These are phyloP conservation scores for Pseudoscleropodium purum DNA, from an alignment of 225 moss, liverwort and hornwort species.

Conservation along the genomic window DNA sequence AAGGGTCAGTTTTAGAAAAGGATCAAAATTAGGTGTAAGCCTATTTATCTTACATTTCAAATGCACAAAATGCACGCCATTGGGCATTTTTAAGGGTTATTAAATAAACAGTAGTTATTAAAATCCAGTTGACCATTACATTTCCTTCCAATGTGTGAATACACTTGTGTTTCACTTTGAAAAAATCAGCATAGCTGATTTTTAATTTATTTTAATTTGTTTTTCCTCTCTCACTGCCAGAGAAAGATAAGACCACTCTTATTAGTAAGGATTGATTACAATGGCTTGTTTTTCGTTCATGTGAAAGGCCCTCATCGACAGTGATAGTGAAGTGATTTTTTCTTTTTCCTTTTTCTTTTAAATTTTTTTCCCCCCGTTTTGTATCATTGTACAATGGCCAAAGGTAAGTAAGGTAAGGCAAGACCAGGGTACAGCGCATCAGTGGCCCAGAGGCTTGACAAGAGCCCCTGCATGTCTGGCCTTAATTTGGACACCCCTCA, in stretches of 20 bases:
- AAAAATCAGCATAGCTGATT: not conserved
- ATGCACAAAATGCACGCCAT: too few relatives aligned
- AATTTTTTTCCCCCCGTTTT: not conserved
- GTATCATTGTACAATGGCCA: not conserved
- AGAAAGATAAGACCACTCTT: not conserved
- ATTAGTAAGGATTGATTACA: not conserved
- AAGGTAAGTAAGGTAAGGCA: too few relatives aligned
- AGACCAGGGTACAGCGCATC: not conserved
- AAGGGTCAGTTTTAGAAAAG: fast-evolving
- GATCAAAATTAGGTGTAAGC: not conserved
- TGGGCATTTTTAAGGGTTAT: too few relatives aligned
- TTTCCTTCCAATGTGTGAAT: not conserved
- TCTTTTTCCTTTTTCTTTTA: not conserved
- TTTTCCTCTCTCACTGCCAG: not conserved
- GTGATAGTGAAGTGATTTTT: not conserved
- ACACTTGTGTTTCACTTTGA: fast-evolving
- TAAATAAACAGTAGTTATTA: too few relatives aligned
- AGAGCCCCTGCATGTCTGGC: not conserved
- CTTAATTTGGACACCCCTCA: not conserved
- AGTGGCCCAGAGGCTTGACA: not conserved
- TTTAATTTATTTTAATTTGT: not conserved
- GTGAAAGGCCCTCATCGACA: not conserved
- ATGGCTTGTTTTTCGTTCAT: not conserved
- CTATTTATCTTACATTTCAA: too few relatives aligned
- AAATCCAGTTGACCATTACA: not conserved